These are phyloP conservation scores for Pichia kluyveri DNA, from an alignment of 805 yeast genomes.

Conservation along the genomic window DNA sequence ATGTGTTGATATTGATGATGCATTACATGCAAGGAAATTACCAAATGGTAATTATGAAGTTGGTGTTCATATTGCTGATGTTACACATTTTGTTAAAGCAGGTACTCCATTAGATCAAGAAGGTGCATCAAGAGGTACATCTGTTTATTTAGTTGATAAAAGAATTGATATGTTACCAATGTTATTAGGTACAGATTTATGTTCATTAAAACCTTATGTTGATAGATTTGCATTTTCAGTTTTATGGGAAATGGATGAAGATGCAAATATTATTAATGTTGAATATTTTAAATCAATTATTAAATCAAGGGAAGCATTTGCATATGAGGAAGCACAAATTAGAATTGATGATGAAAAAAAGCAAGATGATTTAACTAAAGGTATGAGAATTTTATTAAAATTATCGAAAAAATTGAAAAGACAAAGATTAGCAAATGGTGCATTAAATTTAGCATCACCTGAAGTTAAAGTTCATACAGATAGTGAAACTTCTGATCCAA, in stretches of 20 bases:
- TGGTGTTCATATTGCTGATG: conserved; percentile 99
- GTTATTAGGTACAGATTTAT: conserved; percentile 88
- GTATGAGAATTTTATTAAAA: conserved; percentile 73
- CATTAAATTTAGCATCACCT: conserved; percentile 92
- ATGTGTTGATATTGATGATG: conserved; percentile 98
- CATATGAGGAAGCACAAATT: conserved; percentile 87
- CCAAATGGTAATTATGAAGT: conserved; percentile 95
- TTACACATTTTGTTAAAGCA: conserved; percentile 92
- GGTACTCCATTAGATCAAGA: conserved; percentile 87
- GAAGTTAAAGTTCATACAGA: conserved; percentile 97
- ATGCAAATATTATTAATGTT: conserved; percentile 76
- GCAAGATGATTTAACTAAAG: conserved; percentile 77
- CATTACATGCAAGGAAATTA: conserved; percentile 74
- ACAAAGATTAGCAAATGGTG: conserved; percentile 88
- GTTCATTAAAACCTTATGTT: conserved; percentile 91
- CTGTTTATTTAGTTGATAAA: conserved; percentile 93
- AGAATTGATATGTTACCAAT: conserved; percentile 98
- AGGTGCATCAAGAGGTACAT: conserved; percentile 96
- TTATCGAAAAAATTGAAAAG: conserved; percentile 82
- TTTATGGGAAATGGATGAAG: conserved; percentile 85
- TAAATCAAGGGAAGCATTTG: conserved; percentile 86
- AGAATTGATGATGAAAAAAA: conserved; percentile 74
- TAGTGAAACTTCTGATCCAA: conserved; percentile 94
- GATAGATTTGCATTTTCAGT: conserved; percentile 95
- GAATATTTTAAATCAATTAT: conserved; percentile 82